These are phyloP conservation scores for Fusarium sp. DNA, from an alignment of 2,329 filamentous ascomycete genomes.

Conservation along the genomic window DNA sequence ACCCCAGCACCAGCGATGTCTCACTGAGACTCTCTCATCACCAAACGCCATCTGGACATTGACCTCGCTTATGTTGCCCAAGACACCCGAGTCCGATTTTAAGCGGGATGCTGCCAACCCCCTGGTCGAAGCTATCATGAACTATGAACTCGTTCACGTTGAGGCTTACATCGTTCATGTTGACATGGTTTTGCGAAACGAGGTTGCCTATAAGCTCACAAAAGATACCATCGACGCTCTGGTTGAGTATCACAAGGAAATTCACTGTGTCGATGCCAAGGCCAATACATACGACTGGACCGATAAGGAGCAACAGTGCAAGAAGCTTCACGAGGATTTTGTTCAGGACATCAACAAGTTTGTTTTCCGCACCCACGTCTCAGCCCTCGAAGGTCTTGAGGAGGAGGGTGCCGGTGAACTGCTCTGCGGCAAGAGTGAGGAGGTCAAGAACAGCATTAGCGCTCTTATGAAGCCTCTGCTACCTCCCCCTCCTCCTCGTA, in stretches of 20 bases:
- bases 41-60: slow-evolving; percentile 94
- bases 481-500: slow-evolving; percentile 85
- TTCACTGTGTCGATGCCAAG: slow-evolving; percentile 91
- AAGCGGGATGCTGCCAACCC: slow-evolving; percentile 74
- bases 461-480: slow-evolving; percentile 88
- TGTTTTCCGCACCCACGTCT: slow-evolving; percentile 89
- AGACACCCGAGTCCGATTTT: slow-evolving; percentile 86
- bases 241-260: slow-evolving; percentile 95
- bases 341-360: slow-evolving; percentile 97
- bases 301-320: slow-evolving; percentile 95
- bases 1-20: slow-evolving; percentile 92
- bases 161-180: slow-evolving; percentile 99
- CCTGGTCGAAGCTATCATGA: slow-evolving; percentile 82
- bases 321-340: slow-evolving; percentile 97
- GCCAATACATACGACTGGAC: slow-evolving; percentile 94
- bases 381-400: slow-evolving; percentile 93
- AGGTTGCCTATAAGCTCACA: slow-evolving; percentile 98
- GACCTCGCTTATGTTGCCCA: slow-evolving; percentile 91
- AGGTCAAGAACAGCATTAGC: slow-evolving; percentile 89
- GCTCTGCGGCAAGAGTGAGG: slow-evolving; percentile 89
- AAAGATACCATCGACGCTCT: slow-evolving; percentile 92
- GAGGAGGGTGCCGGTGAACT: slow-evolving; percentile 96
- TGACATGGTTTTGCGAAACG: slow-evolving; percentile 97
- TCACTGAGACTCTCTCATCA: slow-evolving; percentile 93
- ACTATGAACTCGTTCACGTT: slow-evolving; percentile 92